phyloP scores from a whole-genome alignment of 2,329 filamentous ascomycete genomes.

The Sordariomycetes sp. region DNA sequence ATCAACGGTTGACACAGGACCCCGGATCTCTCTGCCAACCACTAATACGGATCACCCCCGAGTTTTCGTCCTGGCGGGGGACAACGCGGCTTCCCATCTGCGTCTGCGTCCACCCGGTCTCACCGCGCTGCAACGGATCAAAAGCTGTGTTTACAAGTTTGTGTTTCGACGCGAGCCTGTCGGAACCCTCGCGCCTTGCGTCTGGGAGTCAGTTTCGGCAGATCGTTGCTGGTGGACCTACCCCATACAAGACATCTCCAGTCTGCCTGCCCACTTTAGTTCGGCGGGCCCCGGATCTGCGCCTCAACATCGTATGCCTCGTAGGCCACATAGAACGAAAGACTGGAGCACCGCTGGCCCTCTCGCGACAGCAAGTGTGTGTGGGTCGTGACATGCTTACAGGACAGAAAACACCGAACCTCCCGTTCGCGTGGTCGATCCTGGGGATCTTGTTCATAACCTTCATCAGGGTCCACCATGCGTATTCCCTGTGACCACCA shows the following conservation, averaged over 20 bases:
- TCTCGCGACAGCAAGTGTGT: no score
- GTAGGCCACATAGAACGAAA: no score
- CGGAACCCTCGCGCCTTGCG: not conserved
- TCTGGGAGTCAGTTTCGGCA: not conserved
- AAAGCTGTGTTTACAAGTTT: not conserved
- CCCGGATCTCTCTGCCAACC: not conserved
- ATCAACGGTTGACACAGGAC: not conserved
- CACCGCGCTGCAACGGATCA: not conserved
- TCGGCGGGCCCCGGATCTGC: not conserved
- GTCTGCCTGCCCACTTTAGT: not conserved
- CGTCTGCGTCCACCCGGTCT: not conserved
- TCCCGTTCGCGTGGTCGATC: no score
- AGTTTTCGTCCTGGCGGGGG: not conserved
- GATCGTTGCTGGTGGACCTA: not conserved
- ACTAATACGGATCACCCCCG: not conserved
- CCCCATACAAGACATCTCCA: not conserved
- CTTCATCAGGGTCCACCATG: not conserved
- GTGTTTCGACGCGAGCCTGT: not conserved
- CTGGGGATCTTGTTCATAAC: no score
- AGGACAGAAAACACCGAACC: no score
- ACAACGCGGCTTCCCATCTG: not conserved
- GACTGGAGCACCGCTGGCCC: no score
- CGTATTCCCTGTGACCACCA: not conserved
- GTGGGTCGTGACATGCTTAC: no score
- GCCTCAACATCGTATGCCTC: not conserved